phyloP scores from a whole-genome alignment of 352 stramenopile species.

The Globisporangium emineosum region DNA sequence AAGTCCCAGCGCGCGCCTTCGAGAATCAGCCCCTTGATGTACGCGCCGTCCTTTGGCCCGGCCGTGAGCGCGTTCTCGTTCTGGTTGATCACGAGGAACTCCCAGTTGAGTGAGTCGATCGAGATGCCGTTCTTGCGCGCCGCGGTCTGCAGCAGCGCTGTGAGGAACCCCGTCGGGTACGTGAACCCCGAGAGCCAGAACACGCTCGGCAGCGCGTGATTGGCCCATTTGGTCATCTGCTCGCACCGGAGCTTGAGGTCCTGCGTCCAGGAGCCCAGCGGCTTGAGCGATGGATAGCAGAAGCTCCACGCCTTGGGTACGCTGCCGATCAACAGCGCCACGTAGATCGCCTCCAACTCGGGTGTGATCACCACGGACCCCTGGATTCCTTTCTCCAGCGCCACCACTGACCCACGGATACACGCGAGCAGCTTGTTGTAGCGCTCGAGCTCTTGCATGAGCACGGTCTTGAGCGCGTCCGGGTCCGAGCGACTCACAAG shows the following conservation, averaged over 20 bases:
- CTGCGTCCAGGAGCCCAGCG: conserved; percentile 89
- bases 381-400: conserved; percentile 91
- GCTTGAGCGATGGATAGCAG: conserved; percentile 95
- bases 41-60: conserved; percentile 88
- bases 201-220: conserved; percentile 74
- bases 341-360: conserved; percentile 92
- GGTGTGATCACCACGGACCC: conserved; percentile 94
- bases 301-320: conserved; percentile 91
- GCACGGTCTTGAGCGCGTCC: conserved; percentile 92
- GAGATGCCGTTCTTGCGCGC: conserved; percentile 93
- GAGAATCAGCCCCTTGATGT: conserved; percentile 90
- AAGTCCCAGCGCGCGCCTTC: conserved; percentile 92
- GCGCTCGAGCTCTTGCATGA: conserved; percentile 93
- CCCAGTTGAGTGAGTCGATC: conserved; percentile 94
- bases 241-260: conserved; percentile 89
- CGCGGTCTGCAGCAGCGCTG: conserved; percentile 93
- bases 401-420: conserved; percentile 77
- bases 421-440: conserved; percentile 90
- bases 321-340: conserved; percentile 84
- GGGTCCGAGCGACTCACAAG: conserved; percentile 78
- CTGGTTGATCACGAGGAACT: conserved; percentile 93
- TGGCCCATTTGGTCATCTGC: conserved; percentile 91
- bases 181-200: conserved; percentile 97
- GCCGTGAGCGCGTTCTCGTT: conserved; percentile 74
- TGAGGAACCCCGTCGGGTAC: conserved; percentile 96